Percentiles rank a stretch among this genome's conserved stretches.
These are phyloP conservation scores for Reticulascus tulasneorum DNA, from an alignment of 2,329 filamentous ascomycete genomes.

Conservation along the genomic window DNA sequence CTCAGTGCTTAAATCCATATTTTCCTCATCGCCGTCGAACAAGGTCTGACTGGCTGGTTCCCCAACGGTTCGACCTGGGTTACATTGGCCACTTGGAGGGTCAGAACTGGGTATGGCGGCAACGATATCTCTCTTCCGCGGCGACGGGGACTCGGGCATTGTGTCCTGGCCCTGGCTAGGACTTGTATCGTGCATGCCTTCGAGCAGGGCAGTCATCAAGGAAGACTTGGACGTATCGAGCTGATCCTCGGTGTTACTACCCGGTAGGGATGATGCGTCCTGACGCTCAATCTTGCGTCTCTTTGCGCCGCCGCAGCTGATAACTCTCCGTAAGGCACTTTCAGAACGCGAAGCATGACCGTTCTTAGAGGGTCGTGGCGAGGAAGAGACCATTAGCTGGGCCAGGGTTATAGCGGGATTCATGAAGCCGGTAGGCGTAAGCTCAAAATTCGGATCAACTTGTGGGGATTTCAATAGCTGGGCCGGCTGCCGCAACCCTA, in stretches of 20 bases:
- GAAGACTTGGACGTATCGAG: slow-evolving; percentile 52
- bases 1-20: too few species aligned
- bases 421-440: slow-evolving; percentile 44
- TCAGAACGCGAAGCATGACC: slow-evolving; percentile 35
- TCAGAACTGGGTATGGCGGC: too few species aligned
- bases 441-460: slow-evolving; percentile 67
- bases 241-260: slow-evolving; percentile 32
- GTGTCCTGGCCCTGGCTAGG: slow-evolving; percentile 24
- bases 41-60: too few species aligned
- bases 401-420: slow-evolving; percentile 60
- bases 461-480: slow-evolving; percentile 62
- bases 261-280: slow-evolving; percentile 29
- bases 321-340: slow-evolving; percentile 55
- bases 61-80: too few species aligned
- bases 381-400: slow-evolving; percentile 67
- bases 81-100: too few species aligned
- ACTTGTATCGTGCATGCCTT: slow-evolving; percentile 47
- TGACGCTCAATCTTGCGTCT: slow-evolving; percentile 55
- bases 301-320: slow-evolving; percentile 71
- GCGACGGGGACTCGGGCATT: slow-evolving; percentile 37
- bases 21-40: too few species aligned
- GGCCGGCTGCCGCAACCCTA: slow-evolving; percentile 57
- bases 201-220: slow-evolving; percentile 59
- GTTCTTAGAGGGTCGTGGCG: slow-evolving; percentile 55
- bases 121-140: slow-evolving; percentile 30